These are phyloP conservation scores for Ephemerocybe angulata DNA, from an alignment of 768 basidiomycete genomes.

Conservation along the genomic window DNA sequence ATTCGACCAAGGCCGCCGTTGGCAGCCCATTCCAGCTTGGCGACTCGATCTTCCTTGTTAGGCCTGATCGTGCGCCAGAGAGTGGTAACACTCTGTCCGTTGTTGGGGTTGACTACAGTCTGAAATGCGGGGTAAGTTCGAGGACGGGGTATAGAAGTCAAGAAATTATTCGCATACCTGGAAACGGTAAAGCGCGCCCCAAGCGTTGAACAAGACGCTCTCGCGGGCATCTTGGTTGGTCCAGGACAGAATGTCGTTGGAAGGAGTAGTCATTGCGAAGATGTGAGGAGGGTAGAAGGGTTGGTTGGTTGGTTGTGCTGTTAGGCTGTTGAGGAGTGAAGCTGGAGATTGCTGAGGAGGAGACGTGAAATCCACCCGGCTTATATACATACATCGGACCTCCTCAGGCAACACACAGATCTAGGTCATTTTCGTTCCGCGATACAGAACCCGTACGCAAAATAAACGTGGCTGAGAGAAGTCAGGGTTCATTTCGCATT, in stretches of 20 bases:
- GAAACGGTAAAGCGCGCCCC: slow-evolving; percentile 80
- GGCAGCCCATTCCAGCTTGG: slow-evolving; percentile 82
- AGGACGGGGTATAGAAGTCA: slow-evolving; percentile 1
- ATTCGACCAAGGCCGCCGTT: slow-evolving; percentile 83
- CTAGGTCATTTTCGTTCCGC: slow-evolving; percentile 48
- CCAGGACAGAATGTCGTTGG: slow-evolving; percentile 79
- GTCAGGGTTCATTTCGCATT: slow-evolving; percentile 58
- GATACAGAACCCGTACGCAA: slow-evolving; percentile 50
- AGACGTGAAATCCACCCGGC: slow-evolving; percentile 30
- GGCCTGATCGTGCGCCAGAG: slow-evolving; percentile 78
- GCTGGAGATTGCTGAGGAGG: slow-evolving; percentile 23
- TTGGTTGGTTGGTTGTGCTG: slow-evolving; percentile 10
- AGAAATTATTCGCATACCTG: slow-evolving; percentile 43
- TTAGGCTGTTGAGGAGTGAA: slow-evolving; percentile 8
- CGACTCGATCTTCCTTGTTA: slow-evolving; percentile 84
- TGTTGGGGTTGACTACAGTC: slow-evolving; percentile 61
- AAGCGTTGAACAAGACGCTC: slow-evolving; percentile 77
- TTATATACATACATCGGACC: slow-evolving; percentile 60
- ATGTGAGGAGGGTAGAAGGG: slow-evolving; percentile 17
- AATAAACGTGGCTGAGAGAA: slow-evolving; percentile 62
- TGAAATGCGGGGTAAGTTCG: slow-evolving; percentile 27
- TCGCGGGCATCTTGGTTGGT: slow-evolving; percentile 83
- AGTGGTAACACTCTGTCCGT: slow-evolving; percentile 70
- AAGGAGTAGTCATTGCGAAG: slow-evolving; percentile 44
- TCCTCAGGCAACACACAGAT: slow-evolving; percentile 28